Base-by-base conservation (phyloP, 176 grass and related monocot genomes). In the Oryza glumipatula region DNA sequence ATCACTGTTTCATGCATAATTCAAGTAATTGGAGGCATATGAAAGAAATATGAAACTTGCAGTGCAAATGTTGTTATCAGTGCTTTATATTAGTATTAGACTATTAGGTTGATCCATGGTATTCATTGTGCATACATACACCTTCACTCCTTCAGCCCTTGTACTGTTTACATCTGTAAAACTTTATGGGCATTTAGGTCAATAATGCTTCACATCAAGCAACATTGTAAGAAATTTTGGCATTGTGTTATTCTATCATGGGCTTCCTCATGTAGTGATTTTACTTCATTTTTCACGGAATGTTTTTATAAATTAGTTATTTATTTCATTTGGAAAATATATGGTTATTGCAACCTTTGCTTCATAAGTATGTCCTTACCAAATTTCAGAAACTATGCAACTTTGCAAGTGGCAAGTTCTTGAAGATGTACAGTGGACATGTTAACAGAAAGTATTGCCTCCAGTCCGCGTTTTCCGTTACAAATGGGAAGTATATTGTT, bases 351-450 rank as follows among this genome's bases (percentile, higher is more conserved):
- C 9, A 82, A 77, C 66, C 44, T 1, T 1, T 78, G 26, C 77
- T 44, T 76, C 19, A 74, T 82, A 23, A 87, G 21, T 83, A 30
- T 67, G 22, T 81, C 84, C 11, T 83, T 73, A 46, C n/a, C 21
- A 76, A 72, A 35, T 80, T 84, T 77, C 88, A 98, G 95, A 98
- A 94, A 82, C 71, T 98, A 65, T 98, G 91, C 84, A 98, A 98
- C 24, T 91, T 88, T 73, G 78, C 92, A 26, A 89, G 87, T 4
- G 87, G 84, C 61, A 98, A 98, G 80, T 94, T 87, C 70, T 76
- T 95, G 68, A 98, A 93, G 87, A 65, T 94, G 58, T 98, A 98
- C 83, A 91, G 71, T 19, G 95, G 92, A 17, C 95, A 98, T 84
- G 76, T 76, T 28, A 98, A 98, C 82, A 87, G 39, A 63, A 67